Conservation (phyloP, 805 yeast genomes). For the Starmerella vitae region DNA sequence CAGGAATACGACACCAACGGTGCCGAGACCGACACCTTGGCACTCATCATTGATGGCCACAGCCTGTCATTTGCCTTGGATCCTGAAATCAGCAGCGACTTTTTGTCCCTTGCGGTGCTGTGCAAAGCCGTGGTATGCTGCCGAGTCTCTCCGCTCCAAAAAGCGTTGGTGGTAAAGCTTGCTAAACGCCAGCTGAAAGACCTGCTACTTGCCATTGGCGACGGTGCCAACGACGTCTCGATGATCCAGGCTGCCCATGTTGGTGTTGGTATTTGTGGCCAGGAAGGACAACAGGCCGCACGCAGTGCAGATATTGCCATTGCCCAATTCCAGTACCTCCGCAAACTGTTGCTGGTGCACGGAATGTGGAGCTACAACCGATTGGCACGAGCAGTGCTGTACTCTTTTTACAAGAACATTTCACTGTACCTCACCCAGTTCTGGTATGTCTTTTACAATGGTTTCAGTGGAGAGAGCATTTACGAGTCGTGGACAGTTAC, state of each 20-base stretch:
- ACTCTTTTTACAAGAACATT: constrained; percentile 90
- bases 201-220: constrained; percentile 85
- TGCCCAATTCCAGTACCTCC: constrained; percentile 83
- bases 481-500: constrained; percentile 98
- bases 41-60: constrained; percentile 87
- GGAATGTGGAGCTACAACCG: constrained; percentile 98
- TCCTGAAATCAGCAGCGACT: constrained; percentile 58
- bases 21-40: constrained; percentile 58
- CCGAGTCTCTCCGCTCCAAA: constrained; percentile 93
- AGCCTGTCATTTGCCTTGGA: constrained; percentile 80
- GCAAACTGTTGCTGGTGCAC: constrained; percentile 75
- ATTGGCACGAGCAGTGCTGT: constrained; percentile 79
- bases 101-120: constrained; percentile 64
- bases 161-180: constrained; percentile 88
- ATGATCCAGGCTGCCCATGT: constrained; percentile 98
- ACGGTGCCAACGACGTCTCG: constrained; percentile 98
- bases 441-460: constrained; percentile 90
- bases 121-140: constrained; percentile 97
- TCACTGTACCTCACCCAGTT: constrained; percentile 95
- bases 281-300: constrained; percentile 97
- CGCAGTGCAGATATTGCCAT: constrained; percentile 94
- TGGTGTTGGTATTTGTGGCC: constrained; percentile 94
- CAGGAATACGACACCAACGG: constrained; percentile 1
- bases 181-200: constrained; percentile 67
- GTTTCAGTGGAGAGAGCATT: constrained; percentile 88